Conservation (phyloP, 495 filamentous ascomycete species). For the Friedmanniomyces simplex region DNA sequence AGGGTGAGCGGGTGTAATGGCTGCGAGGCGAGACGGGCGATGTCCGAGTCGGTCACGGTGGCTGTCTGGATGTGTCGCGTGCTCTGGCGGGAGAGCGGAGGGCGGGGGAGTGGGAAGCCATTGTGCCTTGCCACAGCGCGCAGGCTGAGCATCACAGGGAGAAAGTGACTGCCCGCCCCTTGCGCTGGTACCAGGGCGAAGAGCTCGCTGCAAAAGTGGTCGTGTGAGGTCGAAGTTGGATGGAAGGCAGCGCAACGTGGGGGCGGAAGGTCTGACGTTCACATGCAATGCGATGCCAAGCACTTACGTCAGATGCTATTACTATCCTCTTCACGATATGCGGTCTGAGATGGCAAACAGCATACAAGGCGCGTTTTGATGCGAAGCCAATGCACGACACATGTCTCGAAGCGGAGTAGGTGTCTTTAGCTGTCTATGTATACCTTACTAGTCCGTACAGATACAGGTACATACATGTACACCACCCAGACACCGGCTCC, state of each 20-base stretch:
- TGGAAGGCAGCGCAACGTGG: background rate
- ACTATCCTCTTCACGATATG: no score
- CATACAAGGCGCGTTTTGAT: no score
- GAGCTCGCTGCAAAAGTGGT: background rate
- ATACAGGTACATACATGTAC: background rate
- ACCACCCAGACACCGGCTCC: background rate
- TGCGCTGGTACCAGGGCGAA: background rate
- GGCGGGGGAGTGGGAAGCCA: background rate
- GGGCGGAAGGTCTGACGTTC: no score
- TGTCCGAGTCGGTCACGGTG: conserved; percentile 54
- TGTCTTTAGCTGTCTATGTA: background rate
- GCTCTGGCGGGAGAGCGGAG: background rate
- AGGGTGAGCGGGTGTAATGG: conserved; percentile 73
- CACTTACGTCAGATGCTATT: no score
- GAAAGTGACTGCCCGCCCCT: background rate
- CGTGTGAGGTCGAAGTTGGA: background rate
- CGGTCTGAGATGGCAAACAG: no score
- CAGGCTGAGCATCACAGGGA: conserved; percentile 15
- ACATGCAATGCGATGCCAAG: no score
- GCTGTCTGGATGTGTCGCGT: conserved; percentile 18
- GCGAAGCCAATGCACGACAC: background rate
- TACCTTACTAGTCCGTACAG: background rate
- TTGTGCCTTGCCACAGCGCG: conserved; percentile 15
- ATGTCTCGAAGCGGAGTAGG: background rate
- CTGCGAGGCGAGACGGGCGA: conserved; percentile 64